Base-by-base conservation (phyloP, 306 rosid species). In the Crotalaria pallida region DNA sequence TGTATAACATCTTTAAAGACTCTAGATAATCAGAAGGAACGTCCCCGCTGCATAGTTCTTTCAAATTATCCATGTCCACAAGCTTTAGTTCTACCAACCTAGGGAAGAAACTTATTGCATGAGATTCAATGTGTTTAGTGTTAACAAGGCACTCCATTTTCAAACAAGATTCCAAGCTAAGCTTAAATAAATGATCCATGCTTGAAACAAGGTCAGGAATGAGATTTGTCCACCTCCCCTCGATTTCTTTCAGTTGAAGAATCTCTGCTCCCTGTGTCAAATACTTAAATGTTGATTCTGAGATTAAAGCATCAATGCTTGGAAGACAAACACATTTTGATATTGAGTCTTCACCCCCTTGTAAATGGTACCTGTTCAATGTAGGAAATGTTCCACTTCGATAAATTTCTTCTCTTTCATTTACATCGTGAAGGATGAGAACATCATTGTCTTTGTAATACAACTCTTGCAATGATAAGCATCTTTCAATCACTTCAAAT, bases 151-250 rank as follows among this genome's bases (percentile, higher is more conserved):
- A 48, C 3, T 34, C 26, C 2, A 59, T 4, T 48, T 33, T 22
- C n/a, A 41, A 3, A 13, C 8, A 1, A 1, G 0, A 0, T 0
- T 0, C 0, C 5, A 75, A 47, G 0, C 0, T 0, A 49, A 76
- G 63, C 0, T 7, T 1, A 13, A 18, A 3, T 10, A 68, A 1
- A 18, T 68, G 36, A 67, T 15, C 26, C 45, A 19, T 47, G 19
- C 48, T 47, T 16, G 34, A 10, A 66, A 56, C 17, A 23, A 76
- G 58, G 0, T 41, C 21, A 1, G 80, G 80, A 3, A 76, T 76
- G 19, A 76, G 10, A 18, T 58, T 69, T 45, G 10, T 26, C 63
- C 58, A 59, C 3, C 0, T 10, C 2, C 10, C 2, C 6, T 5
- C 0, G 4, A 26, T 15, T 13, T 0, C 0, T 0, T 0, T 0